Base-by-base conservation (phyloP, 345 rosid genomes). In the Excoecaria agallocha region DNA sequence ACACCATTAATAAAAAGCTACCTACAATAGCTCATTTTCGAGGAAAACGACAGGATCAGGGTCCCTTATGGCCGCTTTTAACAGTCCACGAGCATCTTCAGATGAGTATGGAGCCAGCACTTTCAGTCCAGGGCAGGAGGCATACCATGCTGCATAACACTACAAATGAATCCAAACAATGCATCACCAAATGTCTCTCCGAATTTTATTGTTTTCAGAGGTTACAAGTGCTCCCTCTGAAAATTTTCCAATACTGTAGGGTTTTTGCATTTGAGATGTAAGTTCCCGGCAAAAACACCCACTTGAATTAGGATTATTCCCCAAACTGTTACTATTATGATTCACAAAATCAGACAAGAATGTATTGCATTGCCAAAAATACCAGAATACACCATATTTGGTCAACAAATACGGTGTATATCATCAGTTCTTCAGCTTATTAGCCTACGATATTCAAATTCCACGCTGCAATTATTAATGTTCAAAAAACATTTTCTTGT, bases 121-220 rank as follows among this genome's bases (percentile, higher is more conserved):
- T 82, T 94, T 93, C 78, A 95, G 83, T 51, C 99, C 99, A 55
- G 98, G 97, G 72, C 89, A 87, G 72, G 96, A 78, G 71, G 86
- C 94, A 74, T 81, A 95, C 99, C 99, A 95, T 41, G 97, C 71
- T 19, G 99, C 99, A 87, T 85, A 95, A 76, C 99, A 95, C 99
- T 95, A 70, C 75, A 88, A 59, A 76, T 61, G 43, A 78, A 65
- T 57, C 39, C 74, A 74, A 56, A 55, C 4, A 37, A 9, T 64
- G 57, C 46, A 20, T 51, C 52, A 41, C 58, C 16, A 77, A 69
- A 51, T 54, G 48, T 49, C 58, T 55, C 45, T 24, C 60, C 24
- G 38, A 58, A 58, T 22, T 22, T 37, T 58, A 35, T 58, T 58
- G 24, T 63, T 9, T 63, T 63, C 48, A 38, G 24, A 63, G 45